Percentiles rank a stretch among this genome's conserved stretches.
phyloP scores from a whole-genome alignment of 1,139 yeast genomes.

The Pichia sp. region DNA sequence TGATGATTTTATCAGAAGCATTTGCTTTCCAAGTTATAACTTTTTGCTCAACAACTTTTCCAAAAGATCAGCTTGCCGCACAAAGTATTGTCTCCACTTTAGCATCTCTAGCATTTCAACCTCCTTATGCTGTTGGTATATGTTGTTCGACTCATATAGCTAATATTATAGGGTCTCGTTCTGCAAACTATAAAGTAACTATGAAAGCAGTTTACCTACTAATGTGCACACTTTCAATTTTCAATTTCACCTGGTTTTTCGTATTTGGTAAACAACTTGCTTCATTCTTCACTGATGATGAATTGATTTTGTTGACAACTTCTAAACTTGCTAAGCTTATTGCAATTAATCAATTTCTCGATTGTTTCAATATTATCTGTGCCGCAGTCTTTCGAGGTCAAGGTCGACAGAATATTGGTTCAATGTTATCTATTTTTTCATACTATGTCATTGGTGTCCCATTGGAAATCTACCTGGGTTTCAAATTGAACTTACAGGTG shows the following conservation, averaged over 20 bases:
- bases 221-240: constrained; percentile 21
- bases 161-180: constrained; percentile 67
- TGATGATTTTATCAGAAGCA: constrained; percentile 83
- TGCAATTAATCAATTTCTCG: constrained; percentile 66
- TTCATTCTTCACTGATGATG: constrained; percentile 56
- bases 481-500: constrained; percentile 43
- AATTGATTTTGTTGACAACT: constrained; percentile 45
- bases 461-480: constrained; percentile 57
- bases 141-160: constrained; percentile 84
- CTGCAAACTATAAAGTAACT: constrained; percentile 46
- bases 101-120: constrained; percentile 73
- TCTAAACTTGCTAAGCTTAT: constrained; percentile 57
- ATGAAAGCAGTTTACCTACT: constrained; percentile 55
- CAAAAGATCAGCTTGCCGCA: constrained; percentile 74
- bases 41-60: constrained; percentile 58
- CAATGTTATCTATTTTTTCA: constrained; percentile 61
- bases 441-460: constrained; percentile 69
- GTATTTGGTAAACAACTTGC: constrained; percentile 53
- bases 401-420: constrained; percentile 79
- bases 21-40: constrained; percentile 79
- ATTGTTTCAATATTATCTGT: constrained; percentile 72
- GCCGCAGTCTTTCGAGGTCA: constrained; percentile 83
- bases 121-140: constrained; percentile 81
- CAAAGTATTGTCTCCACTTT: constrained; percentile 82
- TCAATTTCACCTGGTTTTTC: constrained; percentile 48